Percentiles rank a stretch among this genome's conserved stretches.
Evolutionary conservation across 192 early-diverging fungal genomes (phyloP).

Genomic region (Gonapodya sp.): DNA sequence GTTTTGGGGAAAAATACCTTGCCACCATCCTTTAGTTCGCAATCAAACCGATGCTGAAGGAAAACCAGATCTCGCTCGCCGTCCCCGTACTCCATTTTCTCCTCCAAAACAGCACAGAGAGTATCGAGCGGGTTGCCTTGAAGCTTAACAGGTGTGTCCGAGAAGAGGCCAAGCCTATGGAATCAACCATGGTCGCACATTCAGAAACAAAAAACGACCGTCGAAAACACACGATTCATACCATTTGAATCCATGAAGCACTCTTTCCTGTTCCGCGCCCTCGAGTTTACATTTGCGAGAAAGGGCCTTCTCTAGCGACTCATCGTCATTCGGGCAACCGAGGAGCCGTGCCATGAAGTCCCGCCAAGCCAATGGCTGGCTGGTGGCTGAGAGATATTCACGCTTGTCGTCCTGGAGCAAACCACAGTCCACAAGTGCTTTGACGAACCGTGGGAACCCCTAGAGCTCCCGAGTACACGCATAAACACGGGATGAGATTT

Average conservation of each 20-base stretch:
- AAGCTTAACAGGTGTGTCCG: slow-evolving; percentile 50
- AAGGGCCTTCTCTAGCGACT: slow-evolving; percentile 49
- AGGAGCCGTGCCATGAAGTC: slow-evolving; percentile 56
- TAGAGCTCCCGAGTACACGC: slow-evolving; percentile 21
- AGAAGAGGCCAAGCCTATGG: slow-evolving; percentile 75
- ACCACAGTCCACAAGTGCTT: slow-evolving; percentile 86
- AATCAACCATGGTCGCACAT: not conserved
- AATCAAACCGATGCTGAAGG: slow-evolving; percentile 93
- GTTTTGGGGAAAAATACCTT: not conserved
- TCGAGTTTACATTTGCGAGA: slow-evolving; percentile 43
- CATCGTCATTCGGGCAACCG: slow-evolving; percentile 21
- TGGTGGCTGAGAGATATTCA: slow-evolving; percentile 20
- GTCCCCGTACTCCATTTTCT: slow-evolving; percentile 88
- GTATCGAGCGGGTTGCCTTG: slow-evolving; percentile 78
- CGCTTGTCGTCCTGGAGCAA: slow-evolving; percentile 71
- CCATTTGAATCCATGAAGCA: slow-evolving; percentile 39
- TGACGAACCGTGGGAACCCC: slow-evolving; percentile 94
- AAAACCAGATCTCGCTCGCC: slow-evolving; percentile 95
- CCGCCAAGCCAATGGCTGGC: slow-evolving; percentile 25
- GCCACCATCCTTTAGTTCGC: slow-evolving; percentile 78
- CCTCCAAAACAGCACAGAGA: slow-evolving; percentile 89
- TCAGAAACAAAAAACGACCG: not conserved
- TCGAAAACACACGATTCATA: not conserved
- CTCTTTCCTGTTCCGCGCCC: slow-evolving; percentile 26
- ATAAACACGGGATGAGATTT: not conserved